Evolutionary conservation across 116 monocot genomes (phyloP).

Genomic region (Trichopus zeylanicus): DNA sequence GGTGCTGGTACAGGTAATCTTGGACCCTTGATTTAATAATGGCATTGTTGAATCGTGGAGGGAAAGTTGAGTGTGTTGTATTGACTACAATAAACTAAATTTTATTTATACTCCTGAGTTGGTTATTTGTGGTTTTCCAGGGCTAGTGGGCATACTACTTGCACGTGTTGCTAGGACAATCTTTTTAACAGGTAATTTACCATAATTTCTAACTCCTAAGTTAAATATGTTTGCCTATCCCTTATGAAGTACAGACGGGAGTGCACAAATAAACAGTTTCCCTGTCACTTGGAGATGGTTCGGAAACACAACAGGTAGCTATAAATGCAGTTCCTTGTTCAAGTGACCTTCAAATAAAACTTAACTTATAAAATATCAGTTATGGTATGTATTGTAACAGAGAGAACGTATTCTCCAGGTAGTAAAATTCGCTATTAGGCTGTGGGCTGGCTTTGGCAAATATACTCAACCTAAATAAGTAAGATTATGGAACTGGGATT

Average conservation of each 20-base stretch:
- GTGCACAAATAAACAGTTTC: no score
- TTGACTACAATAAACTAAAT: no score
- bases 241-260: background rate
- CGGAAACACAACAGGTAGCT: background rate
- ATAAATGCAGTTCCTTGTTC: background rate
- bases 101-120: background rate
- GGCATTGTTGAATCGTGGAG: background rate
- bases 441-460: no score
- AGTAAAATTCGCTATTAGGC: no score
- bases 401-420: no score
- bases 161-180: constrained; percentile 54
- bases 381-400: no score
- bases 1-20: constrained; percentile 85
- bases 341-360: background rate
- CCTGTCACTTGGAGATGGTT: background rate
- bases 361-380: background rate
- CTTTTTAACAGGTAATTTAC: constrained; percentile 64
- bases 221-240: background rate
- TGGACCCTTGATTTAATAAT: background rate
- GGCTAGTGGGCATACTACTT: constrained; percentile 63
- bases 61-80: no score
- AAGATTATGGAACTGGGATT: no score
- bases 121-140: constrained; percentile 23
- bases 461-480: no score
- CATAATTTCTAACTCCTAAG: background rate